Evolutionary conservation across 352 stramenopile genomes (phyloP).

Genomic region (Pythium aristosporum): DNA sequence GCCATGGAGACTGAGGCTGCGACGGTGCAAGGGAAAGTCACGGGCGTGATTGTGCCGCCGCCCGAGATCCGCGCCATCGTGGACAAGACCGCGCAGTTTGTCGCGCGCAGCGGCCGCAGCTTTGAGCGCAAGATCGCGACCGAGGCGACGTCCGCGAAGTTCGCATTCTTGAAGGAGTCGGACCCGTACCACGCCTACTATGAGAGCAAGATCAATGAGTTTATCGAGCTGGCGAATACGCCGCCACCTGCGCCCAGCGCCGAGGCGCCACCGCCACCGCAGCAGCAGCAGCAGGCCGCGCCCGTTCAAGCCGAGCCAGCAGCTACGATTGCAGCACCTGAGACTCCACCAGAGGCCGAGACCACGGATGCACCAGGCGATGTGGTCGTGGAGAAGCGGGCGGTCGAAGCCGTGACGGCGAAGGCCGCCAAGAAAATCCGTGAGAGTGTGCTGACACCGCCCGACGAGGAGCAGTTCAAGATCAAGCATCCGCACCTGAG

Average conservation of each 20-base stretch:
- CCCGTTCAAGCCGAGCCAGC: not conserved
- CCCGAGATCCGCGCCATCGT: conserved; percentile 97
- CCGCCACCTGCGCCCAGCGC: not conserved
- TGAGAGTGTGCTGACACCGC: conserved; percentile 71
- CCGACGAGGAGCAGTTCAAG: conserved; percentile 71
- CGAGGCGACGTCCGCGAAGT: conserved; percentile 96
- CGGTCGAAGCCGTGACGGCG: conserved; percentile 75
- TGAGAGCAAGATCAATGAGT: conserved; percentile 93
- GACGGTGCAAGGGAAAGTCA: conserved; percentile 75
- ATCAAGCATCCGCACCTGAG: conserved; percentile 90
- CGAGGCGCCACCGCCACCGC: not conserved
- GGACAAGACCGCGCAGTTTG: conserved; percentile 98
- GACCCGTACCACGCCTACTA: conserved; percentile 99
- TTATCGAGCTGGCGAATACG: conserved; percentile 55
- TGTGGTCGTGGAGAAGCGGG: conserved; percentile 84
- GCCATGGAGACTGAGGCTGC: conserved; percentile 26
- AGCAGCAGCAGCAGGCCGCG: not conserved
- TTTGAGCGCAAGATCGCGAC: conserved; percentile 98
- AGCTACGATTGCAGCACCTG: not conserved
- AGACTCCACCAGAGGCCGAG: not conserved
- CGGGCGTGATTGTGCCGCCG: conserved; percentile 95
- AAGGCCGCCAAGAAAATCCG: conserved; percentile 93
- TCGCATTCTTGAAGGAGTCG: conserved; percentile 94
- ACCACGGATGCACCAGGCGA: conserved; percentile 20
- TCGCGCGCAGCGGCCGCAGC: conserved; percentile 96